These are phyloP conservation scores for Pyrenophora graminea DNA, from an alignment of 2,329 filamentous ascomycete species.

Conservation along the genomic window DNA sequence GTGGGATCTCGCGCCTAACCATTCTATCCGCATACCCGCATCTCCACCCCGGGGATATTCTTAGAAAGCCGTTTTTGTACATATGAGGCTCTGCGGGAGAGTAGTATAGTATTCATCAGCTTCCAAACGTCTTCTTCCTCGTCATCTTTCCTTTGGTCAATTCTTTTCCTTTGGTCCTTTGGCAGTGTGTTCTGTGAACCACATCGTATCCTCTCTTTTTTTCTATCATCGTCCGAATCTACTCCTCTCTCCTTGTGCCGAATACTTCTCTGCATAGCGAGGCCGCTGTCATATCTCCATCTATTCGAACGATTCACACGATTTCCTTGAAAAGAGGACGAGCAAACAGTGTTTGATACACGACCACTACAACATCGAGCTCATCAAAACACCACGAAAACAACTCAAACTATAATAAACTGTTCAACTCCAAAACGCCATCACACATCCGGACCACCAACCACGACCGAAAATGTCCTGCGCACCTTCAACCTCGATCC, in stretches of 20 bases:
- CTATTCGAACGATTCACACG: not conserved
- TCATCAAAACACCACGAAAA: no score
- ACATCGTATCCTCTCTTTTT: constrained; percentile 3
- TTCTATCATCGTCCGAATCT: not conserved
- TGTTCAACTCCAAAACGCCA: not conserved
- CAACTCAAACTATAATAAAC: not conserved
- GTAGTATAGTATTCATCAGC: constrained; percentile 3
- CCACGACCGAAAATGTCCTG: constrained; percentile 15
- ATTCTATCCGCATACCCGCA: constrained; percentile 11
- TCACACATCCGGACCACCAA: not conserved
- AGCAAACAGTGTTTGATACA: constrained; percentile 6
- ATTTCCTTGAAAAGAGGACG: not conserved
- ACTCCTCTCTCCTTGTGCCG: constrained; percentile 4
- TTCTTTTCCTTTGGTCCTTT: constrained; percentile 10
- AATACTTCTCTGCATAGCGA: constrained; percentile 8
- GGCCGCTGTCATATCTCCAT: not conserved
- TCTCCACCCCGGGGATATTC: constrained; percentile 13
- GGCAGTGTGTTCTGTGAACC: constrained; percentile 25
- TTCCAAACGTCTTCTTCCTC: constrained; percentile 3
- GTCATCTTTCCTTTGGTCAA: constrained; percentile 11
- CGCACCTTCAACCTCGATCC: constrained; percentile 21
- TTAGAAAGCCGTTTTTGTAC: constrained; percentile 9
- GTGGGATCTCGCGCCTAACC: constrained; percentile 19
- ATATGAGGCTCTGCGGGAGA: constrained; percentile 13
- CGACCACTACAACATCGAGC: not conserved